These are phyloP conservation scores for Singerocomus rubriflavus DNA, from an alignment of 1,284 basidiomycete species.

Conservation along the genomic window DNA sequence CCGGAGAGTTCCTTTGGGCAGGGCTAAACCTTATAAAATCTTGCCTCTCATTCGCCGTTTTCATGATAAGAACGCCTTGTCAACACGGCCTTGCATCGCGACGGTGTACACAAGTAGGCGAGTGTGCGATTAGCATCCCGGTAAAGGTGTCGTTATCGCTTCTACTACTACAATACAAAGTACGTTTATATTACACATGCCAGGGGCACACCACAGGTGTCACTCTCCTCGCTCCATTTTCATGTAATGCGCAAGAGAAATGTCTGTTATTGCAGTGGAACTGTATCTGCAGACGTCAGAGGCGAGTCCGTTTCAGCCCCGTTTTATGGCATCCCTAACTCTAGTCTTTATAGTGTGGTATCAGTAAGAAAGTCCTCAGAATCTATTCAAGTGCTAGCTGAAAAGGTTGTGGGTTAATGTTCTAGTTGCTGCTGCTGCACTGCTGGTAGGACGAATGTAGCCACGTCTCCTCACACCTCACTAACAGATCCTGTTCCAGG, in stretches of 20 bases:
- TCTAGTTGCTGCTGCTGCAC: constrained; percentile 13
- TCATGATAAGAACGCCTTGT: neutral
- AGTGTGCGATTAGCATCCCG: too few species aligned
- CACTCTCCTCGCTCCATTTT: neutral
- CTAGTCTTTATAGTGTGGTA: constrained; percentile 5
- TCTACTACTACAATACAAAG: neutral
- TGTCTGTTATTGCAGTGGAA: constrained; percentile 17
- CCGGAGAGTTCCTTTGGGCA: neutral
- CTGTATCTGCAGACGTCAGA: constrained; percentile 17
- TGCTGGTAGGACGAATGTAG: constrained; percentile 8
- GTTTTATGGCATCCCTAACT: too few species aligned
- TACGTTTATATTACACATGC: neutral
- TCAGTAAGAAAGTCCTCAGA: constrained; percentile 10
- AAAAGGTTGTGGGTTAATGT: neutral
- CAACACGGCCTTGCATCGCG: too few species aligned
- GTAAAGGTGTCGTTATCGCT: neutral
- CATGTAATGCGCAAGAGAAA: neutral
- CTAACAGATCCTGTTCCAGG: constrained; percentile 5
- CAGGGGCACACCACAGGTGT: neutral
- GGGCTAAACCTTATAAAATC: neutral
- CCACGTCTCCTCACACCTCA: neutral
- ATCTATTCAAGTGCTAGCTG: neutral
- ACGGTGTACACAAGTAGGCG: too few species aligned
- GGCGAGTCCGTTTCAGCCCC: constrained; percentile 2
- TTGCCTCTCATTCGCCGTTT: neutral